Base-by-base conservation (phyloP, 768 basidiomycete species). In the Coprinopsis strossmayeri region DNA sequence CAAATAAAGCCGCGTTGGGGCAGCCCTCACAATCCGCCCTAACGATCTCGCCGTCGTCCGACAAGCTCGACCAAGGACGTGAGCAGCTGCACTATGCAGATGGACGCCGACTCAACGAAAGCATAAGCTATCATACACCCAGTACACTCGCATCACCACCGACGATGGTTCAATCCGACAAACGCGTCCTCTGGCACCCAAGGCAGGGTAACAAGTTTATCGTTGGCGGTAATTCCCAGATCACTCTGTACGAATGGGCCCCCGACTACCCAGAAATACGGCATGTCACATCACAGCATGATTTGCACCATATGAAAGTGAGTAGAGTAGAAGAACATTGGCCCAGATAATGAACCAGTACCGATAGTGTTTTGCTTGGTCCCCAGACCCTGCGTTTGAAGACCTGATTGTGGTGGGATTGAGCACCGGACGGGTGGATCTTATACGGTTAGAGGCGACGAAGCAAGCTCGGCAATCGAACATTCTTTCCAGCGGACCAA, bases 131-230 rank as follows among this genome's bases (percentile, higher is more conserved):
- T n/a, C n/a, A n/a, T n/a, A n/a, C n/a, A n/a, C n/a, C n/a, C n/a
- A n/a, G n/a, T n/a, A n/a, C n/a, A n/a, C n/a, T n/a, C n/a, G n/a
- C n/a, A n/a, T n/a, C n/a, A n/a, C n/a, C n/a, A n/a, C n/a, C n/a
- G n/a, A n/a, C n/a, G n/a, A 71, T 71, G 67, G 66, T 67, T 42
- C 70, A 69, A 48, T 53, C 63, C 12, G 76, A 79, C 32, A 77
- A 75, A 64, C 78, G 79, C n/a, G 65, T 91, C n/a, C 67, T 86
- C 44, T 91, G 87, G 87, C 83, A 89, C 60, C 87, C 88, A 12
- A 73, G 79, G 45, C 70, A 74, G 38, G 73, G 77, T 40, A 81
- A 81, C 71, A 86, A 74, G 61, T 91, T 91, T 58, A 69, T 88
- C 9, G 87, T 90, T 15, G 84, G 87, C 9, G 82, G 86, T 28